Evolutionary conservation across 2,329 filamentous ascomycete species (phyloP), one percentile per base, ranked within the genome.

Genomic region (Aureobasidium uvarum): DNA sequence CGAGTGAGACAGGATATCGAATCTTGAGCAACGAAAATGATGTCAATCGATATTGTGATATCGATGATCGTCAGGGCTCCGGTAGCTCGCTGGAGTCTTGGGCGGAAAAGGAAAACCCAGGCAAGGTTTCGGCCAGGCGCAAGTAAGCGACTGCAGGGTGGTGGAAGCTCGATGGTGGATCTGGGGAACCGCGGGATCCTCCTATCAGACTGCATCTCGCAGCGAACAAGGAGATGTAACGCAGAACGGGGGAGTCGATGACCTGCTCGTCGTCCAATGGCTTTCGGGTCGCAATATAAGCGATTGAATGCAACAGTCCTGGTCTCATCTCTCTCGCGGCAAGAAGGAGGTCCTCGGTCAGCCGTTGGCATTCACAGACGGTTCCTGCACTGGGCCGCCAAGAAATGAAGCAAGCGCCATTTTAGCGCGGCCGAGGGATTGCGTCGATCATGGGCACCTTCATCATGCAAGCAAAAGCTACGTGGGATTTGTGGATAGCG

Each of bases 291-390:
- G 23, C 31, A 20, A 51, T 38, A 51, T n/a, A 20, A 20, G 36
- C 58, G n/a, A 33, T 31, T 33, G 48, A 23, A 63, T 63, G 60
- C 60, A 63, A 36, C 18, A 52, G 60, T 63, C 60, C 60, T 63
- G 41, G 14, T 43, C 48, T 43, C 41, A 63, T 63, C n/a, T 63
- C 23, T n/a, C 4, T 4, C 41, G 39, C 58, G 58, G 58, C 60
- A 39, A 18, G 25, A 63, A 31, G 8, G 36, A 50, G 45, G 43
- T 50, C 14, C 43, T 62, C n/a, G 31, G 45, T 38, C 38, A 23
- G 43, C 33, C 59, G 59, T 62, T 62, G 45, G 28, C 46, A 28
- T 46, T 23, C 45, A 23, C 28, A 36, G 50, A 33, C 20, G 36
- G 46, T 52, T 43, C 59, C 59, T 52, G 59, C 23, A 33, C 46